Conservation (phyloP, 257 asterid species). For the Mitragyna speciosa region DNA sequence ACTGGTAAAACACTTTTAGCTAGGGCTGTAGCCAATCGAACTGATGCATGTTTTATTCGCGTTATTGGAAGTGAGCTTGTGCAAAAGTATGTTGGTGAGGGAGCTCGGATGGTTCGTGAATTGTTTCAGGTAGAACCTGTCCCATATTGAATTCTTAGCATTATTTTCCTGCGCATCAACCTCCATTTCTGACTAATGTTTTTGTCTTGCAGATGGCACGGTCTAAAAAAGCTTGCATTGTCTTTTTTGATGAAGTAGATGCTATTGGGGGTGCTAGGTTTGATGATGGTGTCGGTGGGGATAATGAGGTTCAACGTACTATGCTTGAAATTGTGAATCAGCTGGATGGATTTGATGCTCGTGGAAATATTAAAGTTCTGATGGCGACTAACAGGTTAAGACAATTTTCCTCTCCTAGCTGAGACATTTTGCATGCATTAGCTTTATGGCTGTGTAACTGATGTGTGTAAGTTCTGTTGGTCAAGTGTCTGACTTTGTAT, state of each 20-base stretch:
- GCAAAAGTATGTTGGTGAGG: conserved; percentile 97
- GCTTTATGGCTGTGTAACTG: neutral
- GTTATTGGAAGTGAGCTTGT: conserved; percentile 99
- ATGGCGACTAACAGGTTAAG: conserved; percentile 95
- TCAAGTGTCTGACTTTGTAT: no score
- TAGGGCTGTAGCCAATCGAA: conserved; percentile 96
- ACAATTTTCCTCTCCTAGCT: neutral
- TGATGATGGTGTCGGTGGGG: conserved; percentile 98
- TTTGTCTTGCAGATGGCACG: conserved; percentile 82
- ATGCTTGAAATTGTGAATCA: conserved; percentile 99
- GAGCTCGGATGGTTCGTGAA: conserved; percentile 99
- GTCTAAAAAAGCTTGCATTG: conserved; percentile 96
- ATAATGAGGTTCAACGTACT: conserved; percentile 97
- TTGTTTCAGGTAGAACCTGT: conserved; percentile 67
- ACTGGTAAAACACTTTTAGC: conserved; percentile 96
- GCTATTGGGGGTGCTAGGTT: conserved; percentile 99
- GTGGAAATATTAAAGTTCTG: conserved; percentile 93
- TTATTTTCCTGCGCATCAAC: neutral
- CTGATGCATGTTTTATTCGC: conserved; percentile 96
- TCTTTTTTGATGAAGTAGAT: conserved; percentile 93
- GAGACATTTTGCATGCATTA: neutral
- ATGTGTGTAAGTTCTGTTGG: neutral
- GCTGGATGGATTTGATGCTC: conserved; percentile 98
- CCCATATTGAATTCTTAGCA: neutral
- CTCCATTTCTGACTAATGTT: neutral